Percentiles rank a stretch among this genome's conserved stretches.
phyloP scores from a whole-genome alignment of 352 stramenopile species.

The Halophytophthora batemanensis region DNA sequence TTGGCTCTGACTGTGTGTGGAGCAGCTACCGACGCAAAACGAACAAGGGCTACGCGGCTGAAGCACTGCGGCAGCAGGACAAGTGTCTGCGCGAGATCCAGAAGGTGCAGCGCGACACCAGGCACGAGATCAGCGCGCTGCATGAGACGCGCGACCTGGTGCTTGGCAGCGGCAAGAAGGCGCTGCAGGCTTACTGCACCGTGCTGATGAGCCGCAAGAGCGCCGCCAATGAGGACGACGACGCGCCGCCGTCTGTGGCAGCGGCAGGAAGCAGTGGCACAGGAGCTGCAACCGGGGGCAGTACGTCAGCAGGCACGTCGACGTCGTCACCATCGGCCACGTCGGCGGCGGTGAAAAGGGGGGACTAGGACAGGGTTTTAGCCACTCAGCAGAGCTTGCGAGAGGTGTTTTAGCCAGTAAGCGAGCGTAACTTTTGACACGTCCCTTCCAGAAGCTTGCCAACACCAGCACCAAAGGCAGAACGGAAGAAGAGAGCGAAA shows the following conservation, averaged over 20 bases:
- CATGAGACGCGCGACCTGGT: conserved; percentile 70
- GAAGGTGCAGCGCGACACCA: conserved; percentile 49
- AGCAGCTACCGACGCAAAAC: conserved; percentile 46
- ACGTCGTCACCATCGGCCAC: no score
- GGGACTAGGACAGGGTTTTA: no score
- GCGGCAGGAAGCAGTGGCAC: not conserved
- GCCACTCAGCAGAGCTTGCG: no score
- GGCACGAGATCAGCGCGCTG: conserved; percentile 54
- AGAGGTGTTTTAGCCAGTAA: no score
- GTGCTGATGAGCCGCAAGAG: conserved; percentile 57
- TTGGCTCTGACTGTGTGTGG: not conserved
- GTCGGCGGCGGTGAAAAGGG: no score
- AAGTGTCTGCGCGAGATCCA: conserved; percentile 60
- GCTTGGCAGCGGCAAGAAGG: conserved; percentile 67
- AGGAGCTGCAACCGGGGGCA: not conserved
- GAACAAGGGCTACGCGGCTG: conserved; percentile 39
- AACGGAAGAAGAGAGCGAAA: not conserved
- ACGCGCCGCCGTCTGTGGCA: not conserved
- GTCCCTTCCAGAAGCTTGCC: no score
- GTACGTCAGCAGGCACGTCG: conserved; percentile 2
- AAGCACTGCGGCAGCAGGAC: conserved; percentile 48
- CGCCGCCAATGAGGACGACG: conserved; percentile 30
- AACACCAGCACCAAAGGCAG: not conserved
- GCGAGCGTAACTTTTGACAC: no score
- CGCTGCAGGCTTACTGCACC: conserved; percentile 66